These are phyloP conservation scores for Rhodotorula paludigena DNA, from an alignment of 768 basidiomycete species.

Conservation along the genomic window DNA sequence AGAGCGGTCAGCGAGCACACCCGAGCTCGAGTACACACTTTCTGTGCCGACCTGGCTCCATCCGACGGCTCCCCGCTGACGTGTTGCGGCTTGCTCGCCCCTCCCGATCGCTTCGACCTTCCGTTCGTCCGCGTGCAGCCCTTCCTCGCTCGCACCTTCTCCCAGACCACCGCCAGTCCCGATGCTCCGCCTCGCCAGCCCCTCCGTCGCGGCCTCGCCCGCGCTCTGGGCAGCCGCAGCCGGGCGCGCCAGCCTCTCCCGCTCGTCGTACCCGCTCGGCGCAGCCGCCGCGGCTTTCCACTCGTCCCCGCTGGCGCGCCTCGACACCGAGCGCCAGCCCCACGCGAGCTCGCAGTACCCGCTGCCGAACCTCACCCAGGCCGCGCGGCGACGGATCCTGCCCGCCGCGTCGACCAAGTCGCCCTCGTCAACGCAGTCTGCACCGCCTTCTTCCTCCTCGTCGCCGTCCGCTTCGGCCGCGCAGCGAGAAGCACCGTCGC, in stretches of 20 bases:
- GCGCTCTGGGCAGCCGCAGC: neutral
- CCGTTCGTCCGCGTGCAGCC: too few species aligned
- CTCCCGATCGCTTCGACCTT: neutral
- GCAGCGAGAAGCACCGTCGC: neutral
- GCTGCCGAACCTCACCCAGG: slow-evolving; percentile 8
- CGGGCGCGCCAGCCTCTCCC: neutral
- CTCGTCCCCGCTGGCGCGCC: neutral
- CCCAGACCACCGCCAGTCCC: neutral
- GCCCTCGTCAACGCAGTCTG: slow-evolving; percentile 1
- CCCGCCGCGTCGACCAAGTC: neutral
- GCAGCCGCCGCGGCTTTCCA: neutral
- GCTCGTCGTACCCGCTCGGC: neutral
- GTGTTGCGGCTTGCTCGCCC: neutral
- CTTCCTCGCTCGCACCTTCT: neutral
- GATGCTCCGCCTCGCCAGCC: slow-evolving; percentile 5
- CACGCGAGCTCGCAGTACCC: neutral
- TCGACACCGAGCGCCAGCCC: slow-evolving; percentile 3
- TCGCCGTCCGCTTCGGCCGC: neutral
- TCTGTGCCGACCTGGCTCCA: too few species aligned
- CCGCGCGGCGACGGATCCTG: slow-evolving; percentile 8
- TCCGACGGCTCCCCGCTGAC: neutral
- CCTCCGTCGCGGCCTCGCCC: neutral
- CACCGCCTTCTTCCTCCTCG: neutral
- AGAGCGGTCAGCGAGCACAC: too few species aligned
- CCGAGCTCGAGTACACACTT: too few species aligned